Evolutionary conservation across 306 rosid genomes (phyloP), one percentile per base, ranked within the genome.

Genomic region (Hippophae gyantsensis): DNA sequence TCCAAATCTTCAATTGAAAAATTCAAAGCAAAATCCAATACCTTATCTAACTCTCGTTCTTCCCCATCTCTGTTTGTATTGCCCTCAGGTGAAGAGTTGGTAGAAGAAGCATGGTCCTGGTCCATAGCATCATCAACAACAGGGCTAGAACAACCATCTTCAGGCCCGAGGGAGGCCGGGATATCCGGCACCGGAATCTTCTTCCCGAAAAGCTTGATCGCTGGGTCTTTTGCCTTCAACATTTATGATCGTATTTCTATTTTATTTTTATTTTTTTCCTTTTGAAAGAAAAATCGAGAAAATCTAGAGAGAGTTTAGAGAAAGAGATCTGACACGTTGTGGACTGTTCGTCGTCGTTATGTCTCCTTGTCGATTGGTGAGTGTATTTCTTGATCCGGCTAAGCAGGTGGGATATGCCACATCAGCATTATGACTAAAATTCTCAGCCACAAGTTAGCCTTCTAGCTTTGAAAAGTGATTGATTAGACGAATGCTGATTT

Each of bases 141-240:
- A 49, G 66, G 32, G n/a, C 38, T 64, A 38, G 10, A n/a, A 48
- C 60, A 43, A 1, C 54, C 44, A 52, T 56, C 55, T 13, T 68
- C 73, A 13, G 74, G 65, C 58, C 60, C 65, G 9, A 45, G 45
- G 5, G 67, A 71, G 23, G 27, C 27, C 61, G 62, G 48, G 32
- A 51, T 41, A 27, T 73, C 82, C 64, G 75, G 69, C 41, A 77
- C 54, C 42, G 86, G 67, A 63, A 81, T 81, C 71, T 80, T 81
- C 78, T 67, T 81, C 44, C 86, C 86, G 58, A 81, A 81, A 26
- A 81, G 86, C 80, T 77, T 81, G 76, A 81, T 81, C 66, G 86
- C 83, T 70, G 86, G 83, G 78, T 81, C 85, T 64, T 58, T 80
- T 8, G 72, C 65, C 64, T 80, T 80, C 83, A 58, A 74, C 86